phyloP scores from a whole-genome alignment of 805 yeast genomes.

The Candida lessepsii region DNA sequence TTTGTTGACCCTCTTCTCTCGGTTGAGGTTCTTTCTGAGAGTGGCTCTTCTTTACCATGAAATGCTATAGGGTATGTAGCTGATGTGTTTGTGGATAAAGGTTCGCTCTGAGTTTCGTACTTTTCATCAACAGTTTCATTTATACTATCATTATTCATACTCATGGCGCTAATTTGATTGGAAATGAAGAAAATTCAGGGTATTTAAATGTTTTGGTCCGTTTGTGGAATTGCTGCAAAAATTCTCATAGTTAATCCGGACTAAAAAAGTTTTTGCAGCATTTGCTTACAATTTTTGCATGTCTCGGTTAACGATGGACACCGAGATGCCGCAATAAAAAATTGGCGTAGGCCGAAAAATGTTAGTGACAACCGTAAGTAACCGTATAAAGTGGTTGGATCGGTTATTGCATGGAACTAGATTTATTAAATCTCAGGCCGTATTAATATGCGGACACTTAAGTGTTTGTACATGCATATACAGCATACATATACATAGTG shows the following conservation, averaged over 20 bases:
- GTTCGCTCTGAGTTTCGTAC: neutral
- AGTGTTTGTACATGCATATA: too few relatives aligned
- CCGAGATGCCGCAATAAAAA: too few relatives aligned
- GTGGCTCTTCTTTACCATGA: constrained; percentile 10
- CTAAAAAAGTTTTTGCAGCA: constrained; percentile 2
- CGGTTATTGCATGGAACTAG: too few relatives aligned
- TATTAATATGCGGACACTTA: too few relatives aligned
- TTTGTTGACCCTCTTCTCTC: constrained; percentile 18
- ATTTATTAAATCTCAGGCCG: too few relatives aligned
- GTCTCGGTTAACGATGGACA: constrained; percentile 8
- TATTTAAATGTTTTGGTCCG: neutral
- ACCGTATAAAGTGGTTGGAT: too few relatives aligned
- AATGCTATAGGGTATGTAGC: constrained; percentile 12
- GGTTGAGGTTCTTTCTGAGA: neutral
- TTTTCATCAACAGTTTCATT: constrained; percentile 5
- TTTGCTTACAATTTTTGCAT: neutral
- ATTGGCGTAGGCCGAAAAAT: too few relatives aligned
- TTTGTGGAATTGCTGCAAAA: constrained; percentile 3
- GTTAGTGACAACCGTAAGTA: too few relatives aligned
- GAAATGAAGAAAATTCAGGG: neutral
- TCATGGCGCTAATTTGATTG: neutral
- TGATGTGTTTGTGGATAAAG: constrained; percentile 7
- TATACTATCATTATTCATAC: neutral
- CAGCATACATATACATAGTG: too few relatives aligned
- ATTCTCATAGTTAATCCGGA: constrained; percentile 5